Percentiles rank a stretch among this genome's conserved stretches.
phyloP scores from a whole-genome alignment of 371 early-diverging fungal genomes.

The Fennellomyces sp. region DNA sequence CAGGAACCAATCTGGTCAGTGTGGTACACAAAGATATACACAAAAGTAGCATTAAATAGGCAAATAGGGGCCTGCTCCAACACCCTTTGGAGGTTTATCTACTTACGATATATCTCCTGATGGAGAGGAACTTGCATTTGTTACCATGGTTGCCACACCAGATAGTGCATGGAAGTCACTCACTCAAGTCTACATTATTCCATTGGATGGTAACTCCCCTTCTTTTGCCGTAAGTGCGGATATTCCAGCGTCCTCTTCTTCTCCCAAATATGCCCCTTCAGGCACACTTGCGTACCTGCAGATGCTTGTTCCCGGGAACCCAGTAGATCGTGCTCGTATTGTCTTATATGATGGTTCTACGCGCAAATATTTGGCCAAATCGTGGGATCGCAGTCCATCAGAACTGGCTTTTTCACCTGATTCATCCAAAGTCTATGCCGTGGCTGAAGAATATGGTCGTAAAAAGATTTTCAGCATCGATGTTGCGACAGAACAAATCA shows the following conservation, averaged over 20 bases:
- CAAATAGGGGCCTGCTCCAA: too few relatives aligned
- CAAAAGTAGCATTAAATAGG: too few relatives aligned
- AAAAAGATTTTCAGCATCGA: constrained; percentile 59
- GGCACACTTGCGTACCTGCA: constrained; percentile 78
- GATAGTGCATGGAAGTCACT: constrained; percentile 83
- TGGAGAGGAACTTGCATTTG: constrained; percentile 73
- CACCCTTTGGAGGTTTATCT: constrained; percentile 64
- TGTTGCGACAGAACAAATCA: constrained; percentile 42
- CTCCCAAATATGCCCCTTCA: constrained; percentile 66
- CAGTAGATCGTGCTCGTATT: constrained; percentile 78
- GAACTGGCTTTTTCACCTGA: constrained; percentile 60
- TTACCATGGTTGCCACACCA: constrained; percentile 62
- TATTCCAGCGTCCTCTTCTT: constrained; percentile 64
- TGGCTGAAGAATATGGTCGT: constrained; percentile 66
- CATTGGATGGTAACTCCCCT: constrained; percentile 43
- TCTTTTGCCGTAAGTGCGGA: constrained; percentile 59
- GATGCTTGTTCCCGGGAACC: constrained; percentile 73
- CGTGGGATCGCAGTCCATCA: constrained; percentile 73
- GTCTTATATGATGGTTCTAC: constrained; percentile 56
- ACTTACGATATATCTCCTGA: constrained; percentile 69
- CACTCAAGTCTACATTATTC: constrained; percentile 68
- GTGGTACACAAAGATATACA: not conserved
- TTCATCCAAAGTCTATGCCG: constrained; percentile 50
- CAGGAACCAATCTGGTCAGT: constrained; percentile 47
- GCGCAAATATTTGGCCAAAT: constrained; percentile 37